phyloP scores from a whole-genome alignment of 179 eudicot species.

The Beta macrorhiza region DNA sequence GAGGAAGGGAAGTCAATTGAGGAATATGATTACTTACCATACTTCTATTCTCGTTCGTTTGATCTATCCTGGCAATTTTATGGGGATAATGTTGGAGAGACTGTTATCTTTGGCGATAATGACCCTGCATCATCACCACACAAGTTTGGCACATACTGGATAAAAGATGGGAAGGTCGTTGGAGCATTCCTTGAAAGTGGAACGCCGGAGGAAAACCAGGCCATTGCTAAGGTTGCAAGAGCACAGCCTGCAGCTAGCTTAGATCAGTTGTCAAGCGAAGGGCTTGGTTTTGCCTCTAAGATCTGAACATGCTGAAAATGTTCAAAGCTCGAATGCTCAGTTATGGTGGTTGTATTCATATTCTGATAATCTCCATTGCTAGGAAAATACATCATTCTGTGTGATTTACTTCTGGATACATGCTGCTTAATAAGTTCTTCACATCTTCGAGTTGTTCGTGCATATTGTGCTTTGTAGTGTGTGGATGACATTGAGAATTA shows the following conservation, averaged over 20 bases:
- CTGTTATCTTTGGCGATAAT: conserved; percentile 72
- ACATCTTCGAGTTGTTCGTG: background rate
- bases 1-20: conserved; percentile 61
- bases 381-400: background rate
- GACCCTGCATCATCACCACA: conserved; percentile 59
- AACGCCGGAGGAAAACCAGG: conserved; percentile 86
- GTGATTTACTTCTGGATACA: conserved; percentile 10
- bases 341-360: conserved; percentile 8
- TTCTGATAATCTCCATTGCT: conserved; percentile 13
- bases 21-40: conserved; percentile 89
- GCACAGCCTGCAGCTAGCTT: conserved; percentile 70
- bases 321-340: background rate
- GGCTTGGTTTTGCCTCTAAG: conserved; percentile 71
- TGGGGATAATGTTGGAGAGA: conserved; percentile 89
- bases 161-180: conserved; percentile 81
- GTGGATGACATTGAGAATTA: background rate
- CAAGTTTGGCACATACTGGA: conserved; percentile 91
- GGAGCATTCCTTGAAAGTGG: conserved; percentile 90
- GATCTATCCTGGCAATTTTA: conserved; percentile 94
- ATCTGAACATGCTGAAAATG: conserved; percentile 35
- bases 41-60: conserved; percentile 88
- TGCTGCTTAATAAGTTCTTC: conserved; percentile 18
- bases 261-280: conserved; percentile 71
- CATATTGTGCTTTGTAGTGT: background rate
- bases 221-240: conserved; percentile 84